Evolutionary conservation across 1,139 yeast genomes (phyloP).

Genomic region (Yamadazyma songkhlaensis): DNA sequence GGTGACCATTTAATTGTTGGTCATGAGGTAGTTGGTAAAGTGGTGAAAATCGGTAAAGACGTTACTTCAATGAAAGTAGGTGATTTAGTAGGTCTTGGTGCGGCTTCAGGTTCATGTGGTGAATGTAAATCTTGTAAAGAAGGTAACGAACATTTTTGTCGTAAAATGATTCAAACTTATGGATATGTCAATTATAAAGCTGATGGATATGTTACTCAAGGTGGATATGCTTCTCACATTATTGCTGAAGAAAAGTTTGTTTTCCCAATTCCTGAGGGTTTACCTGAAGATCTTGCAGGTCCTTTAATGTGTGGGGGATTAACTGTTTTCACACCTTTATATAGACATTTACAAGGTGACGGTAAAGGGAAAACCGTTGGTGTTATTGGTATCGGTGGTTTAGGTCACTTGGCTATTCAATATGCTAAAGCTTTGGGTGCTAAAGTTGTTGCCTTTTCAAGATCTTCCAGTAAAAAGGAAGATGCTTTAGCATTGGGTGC

Average conservation of each 20-base stretch:
- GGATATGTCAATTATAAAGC: slow-evolving; percentile 31
- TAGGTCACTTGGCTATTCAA: slow-evolving; percentile 43
- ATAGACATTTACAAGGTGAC: slow-evolving; percentile 25
- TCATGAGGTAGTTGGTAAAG: slow-evolving; percentile 57
- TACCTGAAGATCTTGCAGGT: slow-evolving; percentile 49
- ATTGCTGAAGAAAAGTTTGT: slow-evolving; percentile 53
- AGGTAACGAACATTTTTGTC: slow-evolving; percentile 52
- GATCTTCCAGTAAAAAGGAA: slow-evolving; percentile 33
- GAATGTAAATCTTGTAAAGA: slow-evolving; percentile 45
- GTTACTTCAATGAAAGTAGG: slow-evolving; percentile 51
- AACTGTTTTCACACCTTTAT: slow-evolving; percentile 59
- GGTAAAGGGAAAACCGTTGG: slow-evolving; percentile 39
- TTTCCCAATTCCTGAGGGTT: slow-evolving; percentile 55
- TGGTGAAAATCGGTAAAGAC: slow-evolving; percentile 41
- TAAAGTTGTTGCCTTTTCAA: slow-evolving; percentile 38
- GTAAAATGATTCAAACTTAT: slow-evolving; percentile 41
- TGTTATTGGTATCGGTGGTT: slow-evolving; percentile 46
- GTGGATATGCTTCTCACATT: slow-evolving; percentile 61
- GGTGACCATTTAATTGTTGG: slow-evolving; percentile 36
- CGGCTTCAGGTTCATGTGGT: slow-evolving; percentile 47
- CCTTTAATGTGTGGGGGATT: slow-evolving; percentile 70
- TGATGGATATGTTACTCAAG: slow-evolving; percentile 44
- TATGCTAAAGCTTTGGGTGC: slow-evolving; percentile 44
- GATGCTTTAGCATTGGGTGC: slow-evolving; percentile 40
- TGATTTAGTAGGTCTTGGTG: slow-evolving; percentile 64